Evolutionary conservation across 1,284 basidiomycete species (phyloP), one percentile per base, ranked within the genome.

Genomic region (Phellinidium pouzarii): DNA sequence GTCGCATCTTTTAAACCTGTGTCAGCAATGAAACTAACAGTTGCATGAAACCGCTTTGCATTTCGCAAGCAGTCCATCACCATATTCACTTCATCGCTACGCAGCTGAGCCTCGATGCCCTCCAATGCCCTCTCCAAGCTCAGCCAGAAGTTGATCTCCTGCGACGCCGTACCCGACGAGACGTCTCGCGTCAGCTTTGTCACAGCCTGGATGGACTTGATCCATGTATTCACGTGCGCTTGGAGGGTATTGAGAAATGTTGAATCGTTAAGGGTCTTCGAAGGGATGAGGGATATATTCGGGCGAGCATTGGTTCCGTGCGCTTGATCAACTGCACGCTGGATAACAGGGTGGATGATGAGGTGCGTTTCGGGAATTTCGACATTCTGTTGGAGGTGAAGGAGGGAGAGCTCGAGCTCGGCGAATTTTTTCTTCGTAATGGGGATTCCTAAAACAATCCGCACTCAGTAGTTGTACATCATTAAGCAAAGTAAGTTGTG

Each of bases 341-440:
- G 84, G 55, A 99, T 91, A 58, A 82, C 78, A 17, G 94, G 93
- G 64, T 99, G 94, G 42, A 98, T 90, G 56, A 88, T 77, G 19
- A 99, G 83, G 59, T 93, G 86, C 12, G 94, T 96, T 67, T 98
- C 93, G 0, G 96, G 96, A 44, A 99, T 98, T 71, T 98, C 95
- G 59, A 98, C 94, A 64, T 98, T 98, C 70, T 99, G 95, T 66
- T 99, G 96, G 2, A 99, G 77, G 65, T 99, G 96, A 4, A 98
- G 74, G 6, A 99, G 75, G 4, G 91, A 95, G n/a, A 98, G 74
- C 68, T 99, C 95, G 53, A 99, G 82, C 65, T 99, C 95, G 14
- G 95, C 94, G 65, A 99, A 98, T 71, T 97, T 98, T 77, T 95
- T 95, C 79, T 96, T 98, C 29, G 95, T 94, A 76, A 97, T 92